phyloP scores from a whole-genome alignment of 2,329 filamentous ascomycete genomes.

The Pseudogymnoascus sp. region DNA sequence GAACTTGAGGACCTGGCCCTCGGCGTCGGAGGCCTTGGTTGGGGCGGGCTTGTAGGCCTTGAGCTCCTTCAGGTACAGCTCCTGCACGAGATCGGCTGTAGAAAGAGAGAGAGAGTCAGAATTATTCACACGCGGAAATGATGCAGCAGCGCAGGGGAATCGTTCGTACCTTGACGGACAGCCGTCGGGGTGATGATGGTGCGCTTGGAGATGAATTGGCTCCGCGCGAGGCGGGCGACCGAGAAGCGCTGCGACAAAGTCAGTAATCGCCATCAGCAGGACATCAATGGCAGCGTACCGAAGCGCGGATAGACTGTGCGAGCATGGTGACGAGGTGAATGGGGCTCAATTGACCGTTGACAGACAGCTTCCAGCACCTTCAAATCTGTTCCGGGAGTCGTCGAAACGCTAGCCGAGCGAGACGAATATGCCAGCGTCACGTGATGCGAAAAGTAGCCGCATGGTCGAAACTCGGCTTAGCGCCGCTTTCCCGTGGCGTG shows the following conservation, averaged over 20 bases:
- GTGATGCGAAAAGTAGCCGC: constrained; percentile 5
- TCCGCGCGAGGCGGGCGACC: constrained; percentile 28
- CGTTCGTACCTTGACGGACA: constrained; percentile 29
- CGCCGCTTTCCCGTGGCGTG: background rate
- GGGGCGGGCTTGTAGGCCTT: constrained; percentile 85
- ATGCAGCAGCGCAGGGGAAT: background rate
- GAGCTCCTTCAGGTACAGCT: constrained; percentile 93
- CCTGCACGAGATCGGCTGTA: constrained; percentile 91
- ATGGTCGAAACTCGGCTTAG: background rate
- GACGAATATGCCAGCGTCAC: constrained; percentile 1
- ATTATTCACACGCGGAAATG: background rate
- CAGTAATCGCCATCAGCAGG: constrained; percentile 13
- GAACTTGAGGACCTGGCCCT: constrained; percentile 90
- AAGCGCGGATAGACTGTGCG: constrained; percentile 29
- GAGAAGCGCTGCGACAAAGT: constrained; percentile 28
- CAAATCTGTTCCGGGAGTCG: constrained; percentile 10
- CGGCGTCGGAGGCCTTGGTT: constrained; percentile 77
- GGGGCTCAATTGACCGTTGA: constrained; percentile 25
- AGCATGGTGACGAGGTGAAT: constrained; percentile 28
- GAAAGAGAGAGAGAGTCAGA: background rate
- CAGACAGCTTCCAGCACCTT: constrained; percentile 12
- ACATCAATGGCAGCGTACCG: constrained; percentile 23
- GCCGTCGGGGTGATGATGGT: constrained; percentile 30
- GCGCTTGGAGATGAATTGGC: constrained; percentile 27
- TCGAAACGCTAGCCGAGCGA: constrained; percentile 11